Evolutionary conservation across 352 stramenopile genomes (phyloP), one percentile per base, ranked within the genome.

Genomic region (Globisporangium cystogenes): DNA sequence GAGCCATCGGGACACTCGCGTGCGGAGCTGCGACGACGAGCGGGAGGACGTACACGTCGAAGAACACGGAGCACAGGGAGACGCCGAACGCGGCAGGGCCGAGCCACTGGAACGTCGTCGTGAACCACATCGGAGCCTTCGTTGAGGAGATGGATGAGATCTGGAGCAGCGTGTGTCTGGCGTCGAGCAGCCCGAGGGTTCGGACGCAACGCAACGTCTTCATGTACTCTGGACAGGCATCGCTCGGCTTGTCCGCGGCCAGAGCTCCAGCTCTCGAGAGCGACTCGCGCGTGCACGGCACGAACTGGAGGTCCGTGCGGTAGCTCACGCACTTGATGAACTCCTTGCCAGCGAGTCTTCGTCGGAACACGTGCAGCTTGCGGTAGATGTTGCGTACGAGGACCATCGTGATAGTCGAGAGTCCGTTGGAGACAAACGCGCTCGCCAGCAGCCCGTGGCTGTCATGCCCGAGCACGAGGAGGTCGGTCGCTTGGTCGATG

Each of bases 331-430:
- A 62, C 29, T 51, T 29, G 29, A 52, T 43, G 10, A 52, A 23
- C 4, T 24, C 24, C 4, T n/a, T 7, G 23, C 44, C 36, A 23
- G n/a, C 4, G 7, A 2, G 29, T 33, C 23, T 33, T 33, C 14
- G 26, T 2, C 27, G 39, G 8, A 62, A 26, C 3, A 44, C n/a
- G 14, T 45, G 20, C 7, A 20, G 40, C 16, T 51, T 53, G 31
- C 35, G 48, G 26, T 49, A 59, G n/a, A 58, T 37, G 27, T 57
- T 59, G 36, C 51, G 43, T 1, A 39, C 26, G 21, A 59, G 26
- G 8, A 64, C 24, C 4, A 31, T 51, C 2, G 48, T 49, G 26
- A 59, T 24, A 0, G 39, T 64, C 2, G 42, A 27, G 14, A 64
- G 21, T 7, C 44, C 37, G 23, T 49, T 59, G 11, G 45, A n/a